Evolutionary conservation across 1,284 basidiomycete species (phyloP).

Genomic region (Fomitopsis betulina): DNA sequence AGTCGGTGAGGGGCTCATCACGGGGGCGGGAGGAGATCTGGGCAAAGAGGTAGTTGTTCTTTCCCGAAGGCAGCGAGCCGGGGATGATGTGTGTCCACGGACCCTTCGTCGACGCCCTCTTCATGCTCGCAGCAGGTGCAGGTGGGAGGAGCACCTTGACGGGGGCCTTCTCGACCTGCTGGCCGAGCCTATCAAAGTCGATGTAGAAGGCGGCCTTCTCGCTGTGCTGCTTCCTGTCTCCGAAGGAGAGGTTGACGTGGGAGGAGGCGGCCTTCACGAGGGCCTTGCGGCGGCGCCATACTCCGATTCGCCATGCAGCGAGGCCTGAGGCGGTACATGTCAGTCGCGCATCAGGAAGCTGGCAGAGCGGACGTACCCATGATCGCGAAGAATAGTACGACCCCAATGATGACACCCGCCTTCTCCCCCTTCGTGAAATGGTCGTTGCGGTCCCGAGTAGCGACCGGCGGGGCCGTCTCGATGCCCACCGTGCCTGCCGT

Average conservation of each 20-base stretch:
- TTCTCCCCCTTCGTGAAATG: slow-evolving; percentile 1
- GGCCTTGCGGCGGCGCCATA: slow-evolving; percentile 20
- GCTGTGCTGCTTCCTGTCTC: not conserved
- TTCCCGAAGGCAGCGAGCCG: not conserved
- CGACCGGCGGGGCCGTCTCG: not conserved
- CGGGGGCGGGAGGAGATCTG: not conserved
- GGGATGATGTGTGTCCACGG: slow-evolving; percentile 15
- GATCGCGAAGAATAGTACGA: slow-evolving; percentile 1
- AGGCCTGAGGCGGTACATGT: slow-evolving; percentile 20
- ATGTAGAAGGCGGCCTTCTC: slow-evolving; percentile 9
- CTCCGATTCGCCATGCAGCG: slow-evolving; percentile 27
- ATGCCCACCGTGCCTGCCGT: not conserved
- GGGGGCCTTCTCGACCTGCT: slow-evolving; percentile 15
- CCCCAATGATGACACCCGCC: slow-evolving; percentile 1
- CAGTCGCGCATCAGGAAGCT: not conserved
- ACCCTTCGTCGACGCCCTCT: slow-evolving; percentile 5
- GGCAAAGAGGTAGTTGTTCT: slow-evolving; percentile 2
- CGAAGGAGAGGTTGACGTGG: slow-evolving; percentile 9
- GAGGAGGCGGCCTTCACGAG: slow-evolving; percentile 15
- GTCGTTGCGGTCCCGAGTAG: not conserved
- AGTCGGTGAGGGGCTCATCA: not conserved
- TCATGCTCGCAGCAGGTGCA: slow-evolving; percentile 13
- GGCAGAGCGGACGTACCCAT: not conserved
- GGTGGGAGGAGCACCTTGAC: slow-evolving; percentile 16
- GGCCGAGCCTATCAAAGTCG: slow-evolving; percentile 17